Conservation (phyloP, 257 asterid species). For the Cordia subcordata region DNA sequence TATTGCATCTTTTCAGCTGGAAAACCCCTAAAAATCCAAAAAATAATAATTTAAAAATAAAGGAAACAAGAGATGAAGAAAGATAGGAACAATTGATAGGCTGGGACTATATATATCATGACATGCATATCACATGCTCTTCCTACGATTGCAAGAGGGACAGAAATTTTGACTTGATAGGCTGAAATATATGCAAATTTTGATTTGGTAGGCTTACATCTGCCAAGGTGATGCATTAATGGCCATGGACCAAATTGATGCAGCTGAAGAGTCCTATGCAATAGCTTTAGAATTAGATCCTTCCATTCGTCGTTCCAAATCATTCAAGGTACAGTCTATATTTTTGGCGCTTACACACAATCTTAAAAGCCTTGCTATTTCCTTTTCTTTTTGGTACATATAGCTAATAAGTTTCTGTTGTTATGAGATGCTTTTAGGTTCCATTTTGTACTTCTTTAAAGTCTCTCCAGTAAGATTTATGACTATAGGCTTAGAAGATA, state of each 20-base stretch:
- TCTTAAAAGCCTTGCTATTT: not conserved
- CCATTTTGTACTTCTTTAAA: too few relatives aligned
- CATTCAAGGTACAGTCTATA: conserved; percentile 61
- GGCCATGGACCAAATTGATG: conserved; percentile 52
- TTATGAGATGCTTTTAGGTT: too few relatives aligned
- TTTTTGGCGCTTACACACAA: not conserved
- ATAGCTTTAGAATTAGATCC: conserved; percentile 68
- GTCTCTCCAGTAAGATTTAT: too few relatives aligned
- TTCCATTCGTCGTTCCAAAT: conserved; percentile 67
- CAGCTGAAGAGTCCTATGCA: conserved; percentile 65
- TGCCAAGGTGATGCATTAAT: conserved; percentile 79
- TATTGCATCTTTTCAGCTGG: too few relatives aligned
- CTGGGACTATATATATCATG: too few relatives aligned
- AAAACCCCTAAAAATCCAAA: too few relatives aligned
- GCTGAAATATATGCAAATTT: not conserved
- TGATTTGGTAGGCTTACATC: conserved; percentile 53
- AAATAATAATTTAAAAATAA: too few relatives aligned
- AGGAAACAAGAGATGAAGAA: too few relatives aligned
- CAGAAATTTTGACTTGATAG: not conserved
- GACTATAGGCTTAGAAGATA: too few relatives aligned
- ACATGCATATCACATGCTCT: too few relatives aligned
- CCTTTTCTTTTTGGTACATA: not conserved
- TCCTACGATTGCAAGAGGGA: too few relatives aligned
- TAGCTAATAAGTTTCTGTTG: not conserved
- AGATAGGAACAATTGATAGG: too few relatives aligned